Evolutionary conservation across 2,329 filamentous ascomycete genomes (phyloP), one percentile per base, ranked within the genome.

Genomic region (Calonectria montana): DNA sequence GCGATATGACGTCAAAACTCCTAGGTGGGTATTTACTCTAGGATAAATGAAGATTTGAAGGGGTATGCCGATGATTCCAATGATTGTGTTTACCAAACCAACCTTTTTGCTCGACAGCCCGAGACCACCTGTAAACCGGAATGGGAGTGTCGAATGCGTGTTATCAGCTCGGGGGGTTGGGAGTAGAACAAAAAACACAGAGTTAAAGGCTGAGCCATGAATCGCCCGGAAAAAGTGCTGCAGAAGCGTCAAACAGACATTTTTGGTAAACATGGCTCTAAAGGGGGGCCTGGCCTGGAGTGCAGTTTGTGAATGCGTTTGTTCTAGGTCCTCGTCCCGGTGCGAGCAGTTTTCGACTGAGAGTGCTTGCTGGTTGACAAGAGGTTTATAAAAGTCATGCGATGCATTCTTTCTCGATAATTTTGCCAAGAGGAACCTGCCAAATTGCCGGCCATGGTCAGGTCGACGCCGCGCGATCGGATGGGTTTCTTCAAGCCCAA

Each of bases 401-500:
- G 8, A 31, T 25, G 21, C 6, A 1, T 25, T 12, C 1, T 13
- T 8, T 27, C 35, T 10, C 5, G 23, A 21, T 1, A 47, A 7
- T 15, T 67, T 61, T 16, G 43, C 18, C 8, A 67, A 18, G 5
- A 73, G 43, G 21, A 73, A 50, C 29, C 62, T 71, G 18, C 71
- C 69, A 23, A 65, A 50, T 27, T 35, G 37, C 27, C 69, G 69
- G 3, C 71, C 76, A 23, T 47, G 47, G 43, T 76, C 76, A 53
- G 53, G 67, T 23, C 41, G 55, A 45, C 71, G 53, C 53, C 55
- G 61, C 21, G 64, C 43, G 0, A 41, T 25, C 10, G 74, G 73
- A 45, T 76, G 75, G 5, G 75, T 78, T 67, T 78, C 75, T 25
- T 78, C 75, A 9, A 78, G 70, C 1, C 77, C 76, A n/a, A 78